Evolutionary conservation across 805 yeast genomes (phyloP).

Genomic region (Candida tibetensis): DNA sequence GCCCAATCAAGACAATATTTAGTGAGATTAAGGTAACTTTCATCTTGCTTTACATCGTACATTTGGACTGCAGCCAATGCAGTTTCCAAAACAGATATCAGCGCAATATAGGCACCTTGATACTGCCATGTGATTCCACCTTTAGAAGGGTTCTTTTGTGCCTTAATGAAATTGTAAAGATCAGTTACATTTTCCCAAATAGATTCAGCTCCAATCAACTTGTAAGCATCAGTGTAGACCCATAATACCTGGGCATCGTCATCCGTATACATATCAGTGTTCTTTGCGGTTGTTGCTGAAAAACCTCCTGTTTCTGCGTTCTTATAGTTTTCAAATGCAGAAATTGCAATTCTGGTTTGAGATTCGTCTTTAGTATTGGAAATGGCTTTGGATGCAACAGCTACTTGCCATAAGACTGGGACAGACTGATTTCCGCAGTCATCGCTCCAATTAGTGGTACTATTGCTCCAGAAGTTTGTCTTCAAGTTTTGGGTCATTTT

Average conservation of each 20-base stretch:
- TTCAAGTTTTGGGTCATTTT: conserved; percentile 9
- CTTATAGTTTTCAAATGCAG: conserved; percentile 16
- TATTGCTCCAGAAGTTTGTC: conserved; percentile 12
- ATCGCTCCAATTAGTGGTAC: conserved; percentile 13
- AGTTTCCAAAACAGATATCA: conserved; percentile 27
- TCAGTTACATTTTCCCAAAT: conserved; percentile 14
- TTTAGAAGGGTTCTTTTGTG: conserved; percentile 15
- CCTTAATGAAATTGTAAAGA: conserved; percentile 14
- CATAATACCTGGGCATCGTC: conserved; percentile 29
- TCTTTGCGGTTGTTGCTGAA: conserved; percentile 21
- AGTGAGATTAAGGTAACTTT: conserved; percentile 14
- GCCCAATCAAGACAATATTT: conserved; percentile 16
- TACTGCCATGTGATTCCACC: conserved; percentile 28
- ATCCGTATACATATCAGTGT: conserved; percentile 26
- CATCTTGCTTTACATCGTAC: conserved; percentile 14
- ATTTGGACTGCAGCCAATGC: conserved; percentile 26
- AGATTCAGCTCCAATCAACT: conserved; percentile 1
- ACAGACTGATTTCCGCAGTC: conserved; percentile 9
- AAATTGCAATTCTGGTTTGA: conserved; percentile 11
- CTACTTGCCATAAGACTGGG: conserved; percentile 24
- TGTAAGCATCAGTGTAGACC: conserved; percentile 25
- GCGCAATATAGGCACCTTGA: conserved; percentile 21
- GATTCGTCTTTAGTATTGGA: conserved; percentile 12
- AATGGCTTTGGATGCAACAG: conserved; percentile 24
- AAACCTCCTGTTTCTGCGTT: conserved; percentile 20